phyloP scores from a whole-genome alignment of 2,329 filamentous ascomycete species.

The Fusarium duplospermum region DNA sequence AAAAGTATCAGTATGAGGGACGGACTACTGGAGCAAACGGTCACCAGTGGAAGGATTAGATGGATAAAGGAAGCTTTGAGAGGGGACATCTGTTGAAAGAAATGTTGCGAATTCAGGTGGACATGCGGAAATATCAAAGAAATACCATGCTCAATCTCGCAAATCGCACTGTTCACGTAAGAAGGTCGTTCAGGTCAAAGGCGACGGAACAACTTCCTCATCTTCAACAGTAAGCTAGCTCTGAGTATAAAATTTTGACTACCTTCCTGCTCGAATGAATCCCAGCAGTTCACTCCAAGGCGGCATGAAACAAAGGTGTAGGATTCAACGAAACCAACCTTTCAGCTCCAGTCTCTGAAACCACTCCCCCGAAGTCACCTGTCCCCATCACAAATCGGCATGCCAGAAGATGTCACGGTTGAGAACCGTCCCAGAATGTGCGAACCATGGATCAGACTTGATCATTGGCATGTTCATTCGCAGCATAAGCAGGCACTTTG shows the following conservation, averaged over 20 bases:
- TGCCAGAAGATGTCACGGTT: no score
- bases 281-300: neutral
- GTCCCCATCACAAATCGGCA: no score
- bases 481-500: no score
- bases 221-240: neutral
- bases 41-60: slow-evolving; percentile 24
- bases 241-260: neutral
- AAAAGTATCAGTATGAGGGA: slow-evolving; percentile 36
- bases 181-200: neutral
- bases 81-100: neutral
- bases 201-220: neutral
- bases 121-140: neutral
- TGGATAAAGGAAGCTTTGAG: neutral
- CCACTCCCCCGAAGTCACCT: no score
- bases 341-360: no score
- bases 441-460: no score
- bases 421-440: no score
- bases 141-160: neutral
- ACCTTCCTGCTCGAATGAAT: neutral
- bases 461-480: no score
- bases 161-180: neutral
- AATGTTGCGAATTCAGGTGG: neutral
- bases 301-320: neutral
- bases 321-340: no score
- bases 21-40: slow-evolving; percentile 26